Percentiles rank a stretch among this genome's conserved stretches.
phyloP scores from a whole-genome alignment of 2,329 filamentous ascomycete genomes.

The Setomelanomma holmii region DNA sequence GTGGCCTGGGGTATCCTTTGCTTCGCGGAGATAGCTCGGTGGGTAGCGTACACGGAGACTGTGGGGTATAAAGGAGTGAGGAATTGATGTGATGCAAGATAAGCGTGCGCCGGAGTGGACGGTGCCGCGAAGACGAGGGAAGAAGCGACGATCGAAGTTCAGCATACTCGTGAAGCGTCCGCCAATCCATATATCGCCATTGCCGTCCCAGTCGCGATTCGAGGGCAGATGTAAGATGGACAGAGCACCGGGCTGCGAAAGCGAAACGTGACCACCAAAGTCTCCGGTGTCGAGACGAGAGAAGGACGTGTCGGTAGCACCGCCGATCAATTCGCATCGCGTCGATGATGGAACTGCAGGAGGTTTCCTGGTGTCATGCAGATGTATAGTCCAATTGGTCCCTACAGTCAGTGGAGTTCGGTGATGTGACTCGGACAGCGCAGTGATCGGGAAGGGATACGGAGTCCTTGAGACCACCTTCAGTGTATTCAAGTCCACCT shows the following conservation, averaged over 20 bases:
- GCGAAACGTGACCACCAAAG: slow-evolving; percentile 67
- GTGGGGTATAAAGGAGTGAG: slow-evolving; percentile 70
- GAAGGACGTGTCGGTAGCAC: slow-evolving; percentile 32
- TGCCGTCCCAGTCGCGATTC: slow-evolving; percentile 63
- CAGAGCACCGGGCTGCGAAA: slow-evolving; percentile 81
- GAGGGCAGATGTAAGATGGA: slow-evolving; percentile 80
- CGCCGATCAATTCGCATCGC: slow-evolving; percentile 40
- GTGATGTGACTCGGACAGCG: slow-evolving; percentile 73
- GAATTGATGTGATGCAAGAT: slow-evolving; percentile 73
- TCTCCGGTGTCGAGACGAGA: slow-evolving; percentile 60
- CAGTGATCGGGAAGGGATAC: slow-evolving; percentile 84
- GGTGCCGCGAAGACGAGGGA: slow-evolving; percentile 77
- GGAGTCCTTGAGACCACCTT: slow-evolving; percentile 71
- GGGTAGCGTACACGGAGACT: slow-evolving; percentile 64
- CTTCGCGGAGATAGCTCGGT: slow-evolving; percentile 59
- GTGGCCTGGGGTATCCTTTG: slow-evolving; percentile 63
- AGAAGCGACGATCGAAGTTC: slow-evolving; percentile 86
- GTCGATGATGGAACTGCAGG: slow-evolving; percentile 19
- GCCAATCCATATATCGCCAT: slow-evolving; percentile 84
- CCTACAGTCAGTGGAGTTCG: slow-evolving; percentile 81
- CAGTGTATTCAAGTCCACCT: slow-evolving; percentile 80
- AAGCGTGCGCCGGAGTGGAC: slow-evolving; percentile 85
- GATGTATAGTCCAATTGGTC: slow-evolving; percentile 79
- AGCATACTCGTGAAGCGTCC: slow-evolving; percentile 89
- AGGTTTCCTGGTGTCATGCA: slow-evolving; percentile 74